phyloP scores from a whole-genome alignment of 75 land plant genomes.

The Pseudotsuga menziesii region DNA sequence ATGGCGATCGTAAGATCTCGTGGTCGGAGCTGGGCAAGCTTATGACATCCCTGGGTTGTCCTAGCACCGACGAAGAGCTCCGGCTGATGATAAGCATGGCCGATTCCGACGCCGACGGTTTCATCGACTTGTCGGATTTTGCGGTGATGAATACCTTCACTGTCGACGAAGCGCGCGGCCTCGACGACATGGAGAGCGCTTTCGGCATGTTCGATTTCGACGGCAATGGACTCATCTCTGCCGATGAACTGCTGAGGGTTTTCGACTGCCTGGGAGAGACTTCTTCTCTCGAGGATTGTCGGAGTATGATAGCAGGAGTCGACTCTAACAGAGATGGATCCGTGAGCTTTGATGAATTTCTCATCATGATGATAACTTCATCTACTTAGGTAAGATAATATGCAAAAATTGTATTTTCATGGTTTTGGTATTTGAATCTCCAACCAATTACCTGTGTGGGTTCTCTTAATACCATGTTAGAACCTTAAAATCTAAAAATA shows the following conservation, averaged over 20 bases:
- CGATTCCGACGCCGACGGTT: constrained; percentile 33
- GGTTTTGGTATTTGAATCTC: too few species aligned
- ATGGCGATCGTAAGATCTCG: constrained; percentile 34
- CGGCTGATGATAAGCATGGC: constrained; percentile 19
- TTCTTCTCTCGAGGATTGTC: constrained; percentile 27
- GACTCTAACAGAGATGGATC: constrained; percentile 27
- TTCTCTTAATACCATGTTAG: too few species aligned
- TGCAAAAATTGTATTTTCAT: too few species aligned
- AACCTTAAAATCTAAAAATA: too few species aligned
- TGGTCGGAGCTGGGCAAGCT: constrained; percentile 22
- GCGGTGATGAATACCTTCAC: constrained; percentile 7
- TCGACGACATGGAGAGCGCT: constrained; percentile 14
- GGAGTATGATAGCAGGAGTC: constrained; percentile 22
- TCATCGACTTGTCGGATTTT: constrained; percentile 29
- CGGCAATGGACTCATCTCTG: constrained; percentile 29
- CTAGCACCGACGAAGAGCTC: constrained; percentile 18
- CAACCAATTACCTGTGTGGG: too few species aligned
- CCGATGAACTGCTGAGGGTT: constrained; percentile 29
- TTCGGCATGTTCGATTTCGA: constrained; percentile 33
- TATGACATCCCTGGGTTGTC: constrained; percentile 16
- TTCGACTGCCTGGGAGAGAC: constrained; percentile 23
- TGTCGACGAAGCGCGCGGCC: neutral
- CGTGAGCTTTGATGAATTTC: constrained; percentile 30
- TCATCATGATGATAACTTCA: constrained; percentile 8
- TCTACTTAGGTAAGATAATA: too few species aligned